phyloP scores from a whole-genome alignment of 106 monocot genomes.

The Dioscorea alata region DNA sequence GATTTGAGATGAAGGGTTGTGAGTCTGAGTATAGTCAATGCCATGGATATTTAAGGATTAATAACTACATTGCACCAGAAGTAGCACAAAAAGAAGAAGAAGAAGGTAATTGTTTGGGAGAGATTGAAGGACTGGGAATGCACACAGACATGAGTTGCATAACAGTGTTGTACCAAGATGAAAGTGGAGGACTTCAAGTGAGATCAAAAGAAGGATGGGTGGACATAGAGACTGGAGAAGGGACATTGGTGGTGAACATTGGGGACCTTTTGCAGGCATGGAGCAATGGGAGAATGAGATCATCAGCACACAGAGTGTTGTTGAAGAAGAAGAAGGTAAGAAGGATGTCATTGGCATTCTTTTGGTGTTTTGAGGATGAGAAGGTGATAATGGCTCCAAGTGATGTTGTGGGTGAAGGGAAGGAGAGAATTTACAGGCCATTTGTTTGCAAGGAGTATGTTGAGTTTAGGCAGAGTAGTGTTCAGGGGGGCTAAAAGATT shows the following conservation, averaged over 20 bases:
- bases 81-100: neutral
- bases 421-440: constrained; percentile 23
- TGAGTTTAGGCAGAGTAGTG: constrained; percentile 35
- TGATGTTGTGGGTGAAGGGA: constrained; percentile 16
- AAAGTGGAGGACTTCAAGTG: constrained; percentile 43
- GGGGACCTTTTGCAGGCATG: constrained; percentile 55
- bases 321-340: constrained; percentile 4
- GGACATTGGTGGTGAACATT: constrained; percentile 33
- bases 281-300: constrained; percentile 45
- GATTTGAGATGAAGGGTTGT: constrained; percentile 16
- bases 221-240: constrained; percentile 22
- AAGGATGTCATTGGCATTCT: constrained; percentile 34
- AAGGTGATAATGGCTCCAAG: constrained; percentile 35
- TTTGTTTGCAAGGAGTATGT: constrained; percentile 45
- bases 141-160: constrained; percentile 66
- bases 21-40: constrained; percentile 34
- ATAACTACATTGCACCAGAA: constrained; percentile 24
- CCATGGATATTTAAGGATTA: constrained; percentile 45
- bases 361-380: constrained; percentile 57
- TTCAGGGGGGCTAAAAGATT: too few relatives aligned
- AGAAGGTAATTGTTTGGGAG: neutral
- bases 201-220: constrained; percentile 32
- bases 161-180: constrained; percentile 42
- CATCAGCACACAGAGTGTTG: constrained; percentile 36
- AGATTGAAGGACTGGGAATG: constrained; percentile 54